A percentile compares a stretch with the other conserved stretches of the same genome.
These are phyloP conservation scores for Fusarium dimerum DNA, from an alignment of 2,329 filamentous ascomycete genomes.

Conservation along the genomic window DNA sequence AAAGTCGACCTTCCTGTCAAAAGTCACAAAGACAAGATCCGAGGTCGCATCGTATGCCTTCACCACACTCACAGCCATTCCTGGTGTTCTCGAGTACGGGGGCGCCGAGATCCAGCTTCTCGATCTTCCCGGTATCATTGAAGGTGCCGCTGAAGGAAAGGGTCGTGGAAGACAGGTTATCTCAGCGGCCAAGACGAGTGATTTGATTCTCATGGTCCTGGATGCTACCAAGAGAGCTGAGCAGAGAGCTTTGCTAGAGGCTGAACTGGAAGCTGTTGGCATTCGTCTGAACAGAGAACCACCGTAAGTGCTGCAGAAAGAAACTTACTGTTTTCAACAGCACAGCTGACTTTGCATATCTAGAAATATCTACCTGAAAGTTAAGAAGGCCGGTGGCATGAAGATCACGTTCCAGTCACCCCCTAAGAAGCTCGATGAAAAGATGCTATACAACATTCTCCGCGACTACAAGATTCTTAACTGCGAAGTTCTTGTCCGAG, in stretches of 20 bases:
- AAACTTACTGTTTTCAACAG: neutral
- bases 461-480: conserved; percentile 99
- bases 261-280: conserved; percentile 90
- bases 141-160: conserved; percentile 94
- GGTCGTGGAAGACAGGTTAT: conserved; percentile 95
- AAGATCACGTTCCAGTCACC: conserved; percentile 94
- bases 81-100: conserved; percentile 94
- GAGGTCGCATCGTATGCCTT: conserved; percentile 96
- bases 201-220: conserved; percentile 93
- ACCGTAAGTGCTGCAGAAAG: conserved; percentile 58
- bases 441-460: conserved; percentile 97
- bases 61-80: conserved; percentile 96
- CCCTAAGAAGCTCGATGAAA: conserved; percentile 91
- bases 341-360: conserved; percentile 13
- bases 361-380: conserved; percentile 96
- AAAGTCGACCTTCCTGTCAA: conserved; percentile 98
- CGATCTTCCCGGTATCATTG: conserved; percentile 97
- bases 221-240: conserved; percentile 97
- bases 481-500: conserved; percentile 91
- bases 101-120: conserved; percentile 98
- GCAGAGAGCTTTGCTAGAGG: conserved; percentile 85
- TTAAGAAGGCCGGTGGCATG: conserved; percentile 95
- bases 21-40: conserved; percentile 96
- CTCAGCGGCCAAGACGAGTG: conserved; percentile 96
- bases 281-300: conserved; percentile 91